phyloP scores from a whole-genome alignment of 305 asterid species.

The Andrographis paniculata region DNA sequence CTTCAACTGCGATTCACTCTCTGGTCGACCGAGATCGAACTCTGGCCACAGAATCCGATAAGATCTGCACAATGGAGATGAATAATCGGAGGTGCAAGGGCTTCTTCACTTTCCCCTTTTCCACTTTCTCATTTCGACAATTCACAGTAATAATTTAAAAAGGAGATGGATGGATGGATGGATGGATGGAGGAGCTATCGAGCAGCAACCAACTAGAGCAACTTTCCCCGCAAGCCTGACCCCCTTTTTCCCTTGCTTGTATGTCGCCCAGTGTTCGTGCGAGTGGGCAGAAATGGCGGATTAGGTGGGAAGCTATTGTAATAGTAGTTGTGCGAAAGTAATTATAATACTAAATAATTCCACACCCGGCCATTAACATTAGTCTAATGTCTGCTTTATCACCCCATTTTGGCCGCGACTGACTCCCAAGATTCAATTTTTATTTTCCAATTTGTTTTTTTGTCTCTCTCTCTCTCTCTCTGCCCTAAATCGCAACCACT shows the following conservation, averaged over 20 bases:
- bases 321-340: constrained; percentile 13
- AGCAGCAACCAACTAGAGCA: constrained; percentile 32
- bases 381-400: constrained; percentile 18
- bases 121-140: background rate
- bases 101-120: too few species aligned
- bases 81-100: too few species aligned
- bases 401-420: constrained; percentile 25
- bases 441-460: background rate
- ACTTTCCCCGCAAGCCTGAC: constrained; percentile 23
- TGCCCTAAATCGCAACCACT: too few species aligned
- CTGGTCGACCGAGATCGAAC: constrained; percentile 32
- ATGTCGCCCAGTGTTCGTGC: constrained; percentile 10
- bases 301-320: constrained; percentile 18
- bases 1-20: constrained; percentile 21
- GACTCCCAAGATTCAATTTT: constrained; percentile 5
- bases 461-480: background rate
- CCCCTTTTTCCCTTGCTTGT: constrained; percentile 17
- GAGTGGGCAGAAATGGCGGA: constrained; percentile 7
- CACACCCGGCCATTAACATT: too few species aligned
- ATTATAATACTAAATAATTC: constrained; percentile 8
- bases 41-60: constrained; percentile 15
- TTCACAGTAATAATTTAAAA: background rate
- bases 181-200: constrained; percentile 9
- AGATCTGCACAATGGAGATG: constrained; percentile 31
- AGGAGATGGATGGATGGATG: constrained; percentile 12